Evolutionary conservation across 2,329 filamentous ascomycete genomes (phyloP), one percentile per base, ranked within the genome.

Genomic region (Aureobasidium namibiae): DNA sequence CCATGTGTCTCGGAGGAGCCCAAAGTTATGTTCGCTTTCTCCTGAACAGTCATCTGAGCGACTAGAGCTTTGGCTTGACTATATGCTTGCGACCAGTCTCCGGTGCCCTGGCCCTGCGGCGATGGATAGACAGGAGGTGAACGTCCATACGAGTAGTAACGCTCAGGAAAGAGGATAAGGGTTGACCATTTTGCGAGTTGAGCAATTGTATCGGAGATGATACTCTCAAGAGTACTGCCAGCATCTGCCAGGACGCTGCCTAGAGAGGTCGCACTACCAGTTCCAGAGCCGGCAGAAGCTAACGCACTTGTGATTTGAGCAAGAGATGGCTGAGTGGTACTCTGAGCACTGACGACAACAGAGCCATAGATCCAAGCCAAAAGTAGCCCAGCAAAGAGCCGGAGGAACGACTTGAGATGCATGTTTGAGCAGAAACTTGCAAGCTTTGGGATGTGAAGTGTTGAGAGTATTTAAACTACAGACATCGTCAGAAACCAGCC

Each of bases 81-180:
- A 10, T 31, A 31, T 6, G 29, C 29, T 31, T 31, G 29, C 29
- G 29, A 31, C 29, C 29, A 31, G 36, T 60, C 61, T 13, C 59
- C 64, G 16, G 36, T 33, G n/a, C 65, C 67, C 39, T 65, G 63
- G n/a, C 63, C 64, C 42, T 59, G 31, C 23, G 53, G 45, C 54
- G 63, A 64, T 26, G 67, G 67, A 50, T 68, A 68, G 13, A 67
- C 64, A 21, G 67, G 59, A 41, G 65, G 62, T 24, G 65, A 68
- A 24, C 65, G 60, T 33, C 68, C 67, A 64, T 69, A 69, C 13
- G 67, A 66, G 44, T 66, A 69, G 50, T 64, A 67, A 8, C 50
- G 58, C 57, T 69, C 66, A 13, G 64, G 66, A 41, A 39, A 52
- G 14, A 39, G 49, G 24, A 52, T 39, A 4, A 52, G 34, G 26